These are phyloP conservation scores for Fragilaria crotonensis DNA, from an alignment of 108 stramenopile species.

Conservation along the genomic window DNA sequence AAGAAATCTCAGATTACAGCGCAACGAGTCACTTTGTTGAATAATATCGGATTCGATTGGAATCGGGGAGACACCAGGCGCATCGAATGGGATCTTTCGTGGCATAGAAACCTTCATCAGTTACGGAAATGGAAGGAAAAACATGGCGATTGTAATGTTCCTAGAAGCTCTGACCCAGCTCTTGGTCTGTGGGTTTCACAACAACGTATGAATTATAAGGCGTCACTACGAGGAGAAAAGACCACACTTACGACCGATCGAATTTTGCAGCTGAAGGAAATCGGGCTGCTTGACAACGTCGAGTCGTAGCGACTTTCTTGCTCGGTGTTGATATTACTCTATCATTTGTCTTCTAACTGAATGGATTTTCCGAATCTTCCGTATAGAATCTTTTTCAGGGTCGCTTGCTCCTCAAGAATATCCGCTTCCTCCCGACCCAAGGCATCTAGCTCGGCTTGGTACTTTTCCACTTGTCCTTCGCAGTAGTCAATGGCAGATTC, in stretches of 20 bases:
- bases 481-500: slow-evolving; percentile 85
- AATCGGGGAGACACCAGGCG: background rate
- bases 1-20: background rate
- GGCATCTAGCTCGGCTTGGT: slow-evolving; percentile 54
- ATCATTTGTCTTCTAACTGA: slow-evolving; percentile 73
- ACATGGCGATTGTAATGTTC: background rate
- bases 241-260: slow-evolving; percentile 17
- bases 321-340: background rate
- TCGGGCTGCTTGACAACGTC: slow-evolving; percentile 3
- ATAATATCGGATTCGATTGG: background rate
- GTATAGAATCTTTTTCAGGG: slow-evolving; percentile 79
- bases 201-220: slow-evolving; percentile 24
- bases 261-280: slow-evolving; percentile 11
- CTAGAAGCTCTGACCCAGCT: background rate
- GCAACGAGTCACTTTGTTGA: background rate
- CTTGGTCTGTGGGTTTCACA: background rate
- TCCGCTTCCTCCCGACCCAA: slow-evolving; percentile 55
- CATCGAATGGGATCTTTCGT: background rate
- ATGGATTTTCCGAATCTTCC: slow-evolving; percentile 85
- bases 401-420: slow-evolving; percentile 62
- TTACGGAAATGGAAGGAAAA: background rate
- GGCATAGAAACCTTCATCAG: background rate
- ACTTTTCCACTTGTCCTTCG: slow-evolving; percentile 73
- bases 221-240: slow-evolving; percentile 14
- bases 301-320: background rate